Base-by-base conservation (phyloP, 2,329 filamentous ascomycete species). In the Penicillium sp. region DNA sequence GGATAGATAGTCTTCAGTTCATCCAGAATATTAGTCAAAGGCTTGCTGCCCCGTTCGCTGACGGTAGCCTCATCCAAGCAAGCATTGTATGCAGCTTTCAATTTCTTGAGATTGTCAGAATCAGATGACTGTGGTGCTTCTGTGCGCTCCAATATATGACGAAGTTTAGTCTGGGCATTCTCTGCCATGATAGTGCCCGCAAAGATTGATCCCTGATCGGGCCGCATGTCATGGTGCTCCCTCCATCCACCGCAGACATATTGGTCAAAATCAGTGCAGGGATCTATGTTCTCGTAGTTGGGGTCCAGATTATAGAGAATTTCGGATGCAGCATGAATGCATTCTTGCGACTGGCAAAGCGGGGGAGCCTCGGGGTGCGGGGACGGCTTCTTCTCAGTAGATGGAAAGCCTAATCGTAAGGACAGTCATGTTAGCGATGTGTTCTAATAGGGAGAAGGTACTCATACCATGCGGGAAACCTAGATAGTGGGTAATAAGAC, bases 181-280 rank as follows among this genome's bases (percentile, higher is more conserved):
- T 89, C 86, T 21, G 75, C 75, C 83, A 89, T 85, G 58, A 84
- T 78, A 2, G 80, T 84, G 25, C 81, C 81, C 2, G 86, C 83
- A 58, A 86, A 87, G 34, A 81, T 80, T 63, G 81, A 80, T 34
- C 82, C 80, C 60, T 86, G 83, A 66, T 90, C 87, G 4, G 84
- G 75, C 3, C 87, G 82, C 57, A 90, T 80, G 65, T 89, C 86
- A 72, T 89, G 83, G 10, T 77, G 79, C 23, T 84, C 78, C 51
- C 81, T 78, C 82, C 87, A 90, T 11, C 87, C 87, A 54, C 85
- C 86, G 64, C 87, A 90, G 21, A 85, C 85, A 55, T 86, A 81
- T 68, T 86, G 78, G 58, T 89, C 85, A 58, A 91, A 91, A 66
- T 89, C 74, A n/a, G 78, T 81, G 65, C 88, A 91, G 1, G 88